These are phyloP conservation scores for Symbiodinium pilosum DNA, from an alignment of 73 alveolate genomes.

Conservation along the genomic window DNA sequence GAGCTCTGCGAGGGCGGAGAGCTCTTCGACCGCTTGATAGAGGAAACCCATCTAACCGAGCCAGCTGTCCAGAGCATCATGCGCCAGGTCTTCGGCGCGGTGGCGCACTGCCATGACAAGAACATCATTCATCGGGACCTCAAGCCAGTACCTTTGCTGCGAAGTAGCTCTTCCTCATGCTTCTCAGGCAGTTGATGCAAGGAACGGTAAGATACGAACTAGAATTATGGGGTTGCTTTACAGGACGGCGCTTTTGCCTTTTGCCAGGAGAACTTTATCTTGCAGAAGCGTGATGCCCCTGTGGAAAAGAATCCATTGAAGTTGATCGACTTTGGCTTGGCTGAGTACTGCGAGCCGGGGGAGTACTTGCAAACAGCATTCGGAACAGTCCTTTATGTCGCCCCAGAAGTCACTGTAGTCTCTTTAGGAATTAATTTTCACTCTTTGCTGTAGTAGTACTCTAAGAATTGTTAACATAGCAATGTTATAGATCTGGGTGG, in stretches of 20 bases:
- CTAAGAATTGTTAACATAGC: too few relatives aligned
- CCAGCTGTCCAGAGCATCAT: conserved; percentile 53
- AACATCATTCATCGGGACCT: conserved; percentile 32
- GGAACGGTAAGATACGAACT: too few relatives aligned
- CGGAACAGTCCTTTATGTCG: conserved; percentile 39
- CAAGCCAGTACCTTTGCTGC: neutral
- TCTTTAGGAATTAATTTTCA: too few relatives aligned
- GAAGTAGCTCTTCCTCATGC: neutral
- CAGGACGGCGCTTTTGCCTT: too few relatives aligned
- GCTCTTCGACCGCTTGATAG: conserved; percentile 60
- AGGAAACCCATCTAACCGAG: conserved; percentile 34
- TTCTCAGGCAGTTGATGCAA: too few relatives aligned
- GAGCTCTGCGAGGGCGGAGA: conserved; percentile 87
- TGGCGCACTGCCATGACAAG: conserved; percentile 69
- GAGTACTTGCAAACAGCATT: neutral
- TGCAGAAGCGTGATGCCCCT: conserved; percentile 36
- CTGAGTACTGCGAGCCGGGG: conserved; percentile 1
- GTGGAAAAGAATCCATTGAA: conserved; percentile 11
- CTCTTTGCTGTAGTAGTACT: too few relatives aligned
- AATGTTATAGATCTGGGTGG: too few relatives aligned
- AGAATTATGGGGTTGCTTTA: too few relatives aligned
- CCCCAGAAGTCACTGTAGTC: conserved; percentile 61
- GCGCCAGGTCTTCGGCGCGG: conserved; percentile 82
- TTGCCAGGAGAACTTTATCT: conserved; percentile 48
- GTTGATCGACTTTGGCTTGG: conserved; percentile 37